Evolutionary conservation across 2,329 filamentous ascomycete species (phyloP).

Genomic region (Fusarium siculi): DNA sequence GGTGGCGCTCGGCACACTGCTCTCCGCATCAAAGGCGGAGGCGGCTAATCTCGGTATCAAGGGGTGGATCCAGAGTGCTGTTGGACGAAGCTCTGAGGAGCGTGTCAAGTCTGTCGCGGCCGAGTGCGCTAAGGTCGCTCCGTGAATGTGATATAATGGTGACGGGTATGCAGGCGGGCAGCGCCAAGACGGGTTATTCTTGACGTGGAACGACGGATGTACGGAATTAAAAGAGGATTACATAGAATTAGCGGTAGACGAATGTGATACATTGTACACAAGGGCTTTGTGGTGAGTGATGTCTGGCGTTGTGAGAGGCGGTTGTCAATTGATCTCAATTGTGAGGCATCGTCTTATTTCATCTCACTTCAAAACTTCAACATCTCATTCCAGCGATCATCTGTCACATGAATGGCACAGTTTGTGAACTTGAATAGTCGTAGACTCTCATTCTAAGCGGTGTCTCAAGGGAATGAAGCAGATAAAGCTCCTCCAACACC

Average conservation of each 20-base stretch:
- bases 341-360: background rate
- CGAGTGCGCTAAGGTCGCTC: slow-evolving; percentile 33
- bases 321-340: background rate
- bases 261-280: slow-evolving; percentile 1
- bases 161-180: slow-evolving; percentile 17
- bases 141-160: slow-evolving; percentile 13
- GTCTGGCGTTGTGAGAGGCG: background rate
- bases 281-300: background rate
- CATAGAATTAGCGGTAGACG: slow-evolving; percentile 24
- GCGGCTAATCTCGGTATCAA: slow-evolving; percentile 56
- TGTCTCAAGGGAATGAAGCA: slow-evolving; percentile 15
- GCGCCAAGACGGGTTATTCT: slow-evolving; percentile 19
- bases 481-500: slow-evolving; percentile 39
- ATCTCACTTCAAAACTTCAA: background rate
- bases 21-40: slow-evolving; percentile 60
- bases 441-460: slow-evolving; percentile 1
- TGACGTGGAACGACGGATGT: slow-evolving; percentile 5
- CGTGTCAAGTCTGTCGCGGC: slow-evolving; percentile 51
- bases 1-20: slow-evolving; percentile 82
- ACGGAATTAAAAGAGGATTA: slow-evolving; percentile 2
- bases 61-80: slow-evolving; percentile 55
- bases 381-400: background rate
- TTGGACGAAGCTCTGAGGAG: slow-evolving; percentile 57
- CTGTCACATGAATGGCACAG: background rate
- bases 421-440: background rate